Evolutionary conservation across 768 basidiomycete species (phyloP), one percentile per base, ranked within the genome.

Genomic region (Russula abietina): DNA sequence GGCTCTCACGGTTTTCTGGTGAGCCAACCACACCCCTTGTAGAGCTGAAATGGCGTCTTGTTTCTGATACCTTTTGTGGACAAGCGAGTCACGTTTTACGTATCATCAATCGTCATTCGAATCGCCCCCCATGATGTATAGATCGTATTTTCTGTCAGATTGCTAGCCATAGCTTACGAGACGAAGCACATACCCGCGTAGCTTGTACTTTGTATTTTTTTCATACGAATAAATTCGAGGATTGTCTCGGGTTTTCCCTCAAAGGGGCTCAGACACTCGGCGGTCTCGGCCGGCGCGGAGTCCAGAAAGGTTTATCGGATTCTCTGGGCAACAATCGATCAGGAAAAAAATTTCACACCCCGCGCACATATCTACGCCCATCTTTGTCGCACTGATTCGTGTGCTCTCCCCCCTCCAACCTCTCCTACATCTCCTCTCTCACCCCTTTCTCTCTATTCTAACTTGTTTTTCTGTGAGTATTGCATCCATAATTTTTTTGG

Each of bases 341-440:
- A 68, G 38, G 65, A 60, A 67, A 61, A 66, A 61, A 67, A 46
- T 68, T 67, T 46, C 76, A 72, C 9, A 43, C 62, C 48, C 59
- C 58, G 62, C 63, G 52, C 49, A 55, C 62, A 56, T 73, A 75
- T 69, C 73, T 71, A 71, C 73, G 69, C 71, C 67, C 64, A 66
- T 71, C 67, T 69, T 69, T 68, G 64, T 60, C 45, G 6, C 16
- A 54, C 57, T 33, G 61, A 59, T 64, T 65, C 68, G 67, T 71
- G 67, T 70, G 66, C 68, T 70, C 71, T 75, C 72, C 76, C 78
- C 72, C 78, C 72, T 72, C 73, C 72, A 72, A 67, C 72, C 70
- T 57, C 70, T 68, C 71, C 64, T 78, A 79, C 79, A 79, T 76
- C 80, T 79, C 74, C 80, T 72, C 77, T 74, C 68, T 67, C 65